A percentile compares a stretch with the other conserved stretches of the same genome.
These are phyloP conservation scores for Cladophialophora bantiana DNA, from an alignment of 2,329 filamentous ascomycete genomes.

Conservation along the genomic window DNA sequence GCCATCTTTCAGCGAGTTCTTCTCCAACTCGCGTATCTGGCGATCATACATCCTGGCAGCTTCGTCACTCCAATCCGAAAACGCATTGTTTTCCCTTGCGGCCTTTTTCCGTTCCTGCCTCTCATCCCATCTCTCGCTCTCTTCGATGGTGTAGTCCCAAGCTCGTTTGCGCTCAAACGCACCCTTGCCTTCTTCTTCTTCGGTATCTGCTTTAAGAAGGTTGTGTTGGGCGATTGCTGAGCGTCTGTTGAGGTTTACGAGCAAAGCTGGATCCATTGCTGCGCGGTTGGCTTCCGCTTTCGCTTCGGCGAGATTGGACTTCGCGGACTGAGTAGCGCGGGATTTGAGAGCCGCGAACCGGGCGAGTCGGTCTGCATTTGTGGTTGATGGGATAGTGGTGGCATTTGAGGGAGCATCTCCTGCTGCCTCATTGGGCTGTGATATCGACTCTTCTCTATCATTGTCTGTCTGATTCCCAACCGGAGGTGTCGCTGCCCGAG, in stretches of 20 bases:
- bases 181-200: constrained; percentile 71
- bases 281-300: constrained; percentile 82
- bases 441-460: background rate
- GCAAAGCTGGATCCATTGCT: constrained; percentile 76
- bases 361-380: constrained; percentile 36
- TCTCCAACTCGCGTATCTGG: constrained; percentile 77
- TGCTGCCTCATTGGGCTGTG: constrained; percentile 3
- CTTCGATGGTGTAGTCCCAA: constrained; percentile 98
- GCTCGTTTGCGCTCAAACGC: constrained; percentile 92
- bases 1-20: constrained; percentile 50
- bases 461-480: constrained; percentile 1
- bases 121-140: constrained; percentile 92
- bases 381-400: constrained; percentile 12
- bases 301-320: constrained; percentile 82
- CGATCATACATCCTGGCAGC: constrained; percentile 93
- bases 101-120: constrained; percentile 83
- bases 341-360: constrained; percentile 41
- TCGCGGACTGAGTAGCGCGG: constrained; percentile 57
- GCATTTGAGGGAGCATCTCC: constrained; percentile 9
- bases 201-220: constrained; percentile 87
- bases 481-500: background rate
- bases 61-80: constrained; percentile 86
- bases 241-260: constrained; percentile 81
- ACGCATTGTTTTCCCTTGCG: constrained; percentile 83
- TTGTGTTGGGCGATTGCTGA: constrained; percentile 91